phyloP scores from a whole-genome alignment of 352 stramenopile species.

The Pythium oligandrum region DNA sequence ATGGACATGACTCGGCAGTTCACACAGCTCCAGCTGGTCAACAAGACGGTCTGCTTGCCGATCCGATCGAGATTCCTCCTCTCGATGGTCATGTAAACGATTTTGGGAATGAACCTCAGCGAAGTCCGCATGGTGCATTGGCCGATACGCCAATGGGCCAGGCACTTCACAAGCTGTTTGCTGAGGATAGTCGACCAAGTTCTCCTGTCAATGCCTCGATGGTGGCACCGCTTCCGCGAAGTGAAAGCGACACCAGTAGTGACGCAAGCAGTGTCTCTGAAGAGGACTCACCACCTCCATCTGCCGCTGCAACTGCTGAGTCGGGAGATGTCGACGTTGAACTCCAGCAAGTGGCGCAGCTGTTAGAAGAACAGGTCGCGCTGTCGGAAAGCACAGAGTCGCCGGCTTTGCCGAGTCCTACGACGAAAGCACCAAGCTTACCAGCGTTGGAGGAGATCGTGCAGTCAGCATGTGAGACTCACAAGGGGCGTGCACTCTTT shows the following conservation, averaged over 20 bases:
- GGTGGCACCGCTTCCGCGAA: conserved; percentile 4
- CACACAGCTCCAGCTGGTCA: not conserved
- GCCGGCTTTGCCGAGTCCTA: not conserved
- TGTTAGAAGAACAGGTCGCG: not conserved
- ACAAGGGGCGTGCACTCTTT: conserved; percentile 56
- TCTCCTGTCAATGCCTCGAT: conserved; percentile 13
- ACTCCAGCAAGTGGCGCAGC: not conserved
- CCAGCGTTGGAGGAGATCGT: conserved; percentile 14
- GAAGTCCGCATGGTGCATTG: conserved; percentile 47
- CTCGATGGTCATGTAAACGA: not conserved
- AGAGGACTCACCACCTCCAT: not conserved
- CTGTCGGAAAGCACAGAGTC: not conserved
- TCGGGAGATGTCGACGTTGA: not conserved
- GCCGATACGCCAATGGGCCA: conserved; percentile 51
- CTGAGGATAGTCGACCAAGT: conserved; percentile 23
- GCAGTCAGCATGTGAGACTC: conserved; percentile 16
- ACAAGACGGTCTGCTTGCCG: conserved; percentile 8
- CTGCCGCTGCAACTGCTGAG: not conserved
- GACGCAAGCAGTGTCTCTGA: not conserved
- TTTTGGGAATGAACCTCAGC: not conserved
- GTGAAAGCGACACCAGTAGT: not conserved
- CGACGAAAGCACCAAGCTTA: not conserved
- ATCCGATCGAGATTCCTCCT: conserved; percentile 15
- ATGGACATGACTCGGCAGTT: not conserved
- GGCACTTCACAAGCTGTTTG: conserved; percentile 50